phyloP scores from a whole-genome alignment of 306 rosid genomes.

The Cajanus cajan region DNA sequence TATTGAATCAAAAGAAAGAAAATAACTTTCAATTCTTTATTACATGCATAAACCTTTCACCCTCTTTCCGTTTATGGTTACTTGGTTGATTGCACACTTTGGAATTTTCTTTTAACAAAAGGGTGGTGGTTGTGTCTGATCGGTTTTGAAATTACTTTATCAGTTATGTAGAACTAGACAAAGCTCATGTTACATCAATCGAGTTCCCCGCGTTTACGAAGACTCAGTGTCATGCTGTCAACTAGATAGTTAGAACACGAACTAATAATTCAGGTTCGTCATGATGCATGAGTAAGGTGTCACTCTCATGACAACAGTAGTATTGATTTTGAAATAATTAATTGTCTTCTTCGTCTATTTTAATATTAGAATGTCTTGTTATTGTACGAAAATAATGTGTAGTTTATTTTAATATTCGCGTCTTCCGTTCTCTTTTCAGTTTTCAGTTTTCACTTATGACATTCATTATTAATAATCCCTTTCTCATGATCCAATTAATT shows the following conservation, averaged over 20 bases:
- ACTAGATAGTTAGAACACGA: background rate
- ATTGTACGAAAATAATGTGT: background rate
- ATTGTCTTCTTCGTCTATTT: background rate
- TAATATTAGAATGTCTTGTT: background rate
- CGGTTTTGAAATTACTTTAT: background rate
- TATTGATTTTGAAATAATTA: background rate
- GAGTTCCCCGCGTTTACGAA: background rate
- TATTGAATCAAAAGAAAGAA: background rate
- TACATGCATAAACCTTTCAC: background rate
- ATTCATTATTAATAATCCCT: too few relatives aligned
- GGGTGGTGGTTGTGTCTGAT: background rate
- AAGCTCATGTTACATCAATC: background rate
- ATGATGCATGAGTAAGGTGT: background rate
- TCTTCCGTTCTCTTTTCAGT: background rate
- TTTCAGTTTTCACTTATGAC: too few relatives aligned
- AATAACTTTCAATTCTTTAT: background rate
- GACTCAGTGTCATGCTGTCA: background rate
- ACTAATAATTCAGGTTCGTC: background rate
- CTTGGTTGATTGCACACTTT: background rate
- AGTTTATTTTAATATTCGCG: background rate
- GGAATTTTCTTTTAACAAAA: background rate
- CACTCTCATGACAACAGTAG: background rate
- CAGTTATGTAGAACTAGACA: background rate
- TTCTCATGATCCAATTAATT: too few relatives aligned
- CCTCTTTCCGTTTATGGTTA: background rate